phyloP scores from a whole-genome alignment of 495 filamentous ascomycete genomes.

The Talaromyces thailandensis region DNA sequence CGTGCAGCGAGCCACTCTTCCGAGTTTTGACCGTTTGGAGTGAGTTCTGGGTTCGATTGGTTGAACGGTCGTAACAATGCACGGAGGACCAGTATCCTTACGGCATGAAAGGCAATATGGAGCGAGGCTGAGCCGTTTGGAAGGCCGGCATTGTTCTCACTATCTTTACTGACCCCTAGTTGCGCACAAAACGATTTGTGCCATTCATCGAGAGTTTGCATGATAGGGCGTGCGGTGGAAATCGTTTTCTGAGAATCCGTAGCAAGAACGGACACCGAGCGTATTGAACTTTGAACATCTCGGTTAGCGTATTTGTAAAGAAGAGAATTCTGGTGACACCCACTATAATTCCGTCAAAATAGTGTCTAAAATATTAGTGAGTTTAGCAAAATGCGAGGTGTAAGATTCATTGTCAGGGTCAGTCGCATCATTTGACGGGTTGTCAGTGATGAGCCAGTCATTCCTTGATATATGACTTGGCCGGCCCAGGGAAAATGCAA shows the following conservation, averaged over 20 bases:
- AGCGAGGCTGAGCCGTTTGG: background rate
- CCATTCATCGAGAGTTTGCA: constrained; percentile 1
- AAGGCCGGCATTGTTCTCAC: background rate
- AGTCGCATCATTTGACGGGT: background rate
- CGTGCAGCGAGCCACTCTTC: background rate
- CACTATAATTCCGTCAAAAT: constrained; percentile 1
- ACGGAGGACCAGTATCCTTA: background rate
- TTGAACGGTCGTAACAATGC: background rate
- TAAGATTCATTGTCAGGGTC: background rate
- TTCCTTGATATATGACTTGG: constrained; percentile 1
- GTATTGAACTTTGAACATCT: background rate
- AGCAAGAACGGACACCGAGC: background rate
- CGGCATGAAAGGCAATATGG: background rate
- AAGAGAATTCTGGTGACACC: background rate
- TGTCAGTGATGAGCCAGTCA: background rate
- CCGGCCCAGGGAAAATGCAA: background rate
- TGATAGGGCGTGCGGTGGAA: background rate
- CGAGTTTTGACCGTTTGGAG: background rate
- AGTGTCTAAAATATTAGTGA: background rate
- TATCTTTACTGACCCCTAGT: background rate
- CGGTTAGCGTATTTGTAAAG: background rate
- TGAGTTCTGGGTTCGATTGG: background rate
- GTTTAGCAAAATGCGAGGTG: background rate
- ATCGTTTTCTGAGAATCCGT: background rate
- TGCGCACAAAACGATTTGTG: background rate